Evolutionary conservation across 306 rosid genomes (phyloP).

Genomic region (Quercus aquifolioides): DNA sequence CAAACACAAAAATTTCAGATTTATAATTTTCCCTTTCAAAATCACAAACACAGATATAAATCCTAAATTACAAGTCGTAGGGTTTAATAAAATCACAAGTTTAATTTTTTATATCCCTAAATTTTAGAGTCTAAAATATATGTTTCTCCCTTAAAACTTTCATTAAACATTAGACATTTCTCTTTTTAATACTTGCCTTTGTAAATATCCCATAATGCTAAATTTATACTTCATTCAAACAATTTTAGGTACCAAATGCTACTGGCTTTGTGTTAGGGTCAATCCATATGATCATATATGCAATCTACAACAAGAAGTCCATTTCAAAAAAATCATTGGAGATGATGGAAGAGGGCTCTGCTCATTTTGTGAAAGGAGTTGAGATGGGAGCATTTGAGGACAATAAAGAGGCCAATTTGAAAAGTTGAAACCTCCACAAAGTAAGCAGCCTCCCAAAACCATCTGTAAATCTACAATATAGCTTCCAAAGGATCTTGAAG

Average conservation of each 20-base stretch:
- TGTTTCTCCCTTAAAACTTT: too few relatives aligned
- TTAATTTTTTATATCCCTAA: too few relatives aligned
- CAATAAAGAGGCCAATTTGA: neutral
- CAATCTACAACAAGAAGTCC: constrained; percentile 27
- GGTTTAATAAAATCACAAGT: too few relatives aligned
- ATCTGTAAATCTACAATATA: neutral
- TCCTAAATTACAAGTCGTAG: too few relatives aligned
- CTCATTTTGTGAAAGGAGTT: neutral
- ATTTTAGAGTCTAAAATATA: too few relatives aligned
- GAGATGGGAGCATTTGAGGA: neutral
- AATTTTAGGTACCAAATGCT: constrained; percentile 42
- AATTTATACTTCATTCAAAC: too few relatives aligned
- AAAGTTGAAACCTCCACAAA: constrained; percentile 10
- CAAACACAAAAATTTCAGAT: too few relatives aligned
- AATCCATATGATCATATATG: constrained; percentile 35
- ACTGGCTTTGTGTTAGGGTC: constrained; percentile 39
- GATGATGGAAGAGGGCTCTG: constrained; percentile 9
- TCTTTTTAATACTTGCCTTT: too few relatives aligned
- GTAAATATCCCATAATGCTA: too few relatives aligned
- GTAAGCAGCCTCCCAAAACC: constrained; percentile 47
- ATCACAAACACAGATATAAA: too few relatives aligned
- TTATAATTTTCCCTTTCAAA: too few relatives aligned
- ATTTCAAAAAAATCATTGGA: constrained; percentile 13
- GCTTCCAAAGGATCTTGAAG: constrained; percentile 28
- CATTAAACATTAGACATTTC: too few relatives aligned